Evolutionary conservation across 352 stramenopile genomes (phyloP).

Genomic region (Globisporangium spiculum): DNA sequence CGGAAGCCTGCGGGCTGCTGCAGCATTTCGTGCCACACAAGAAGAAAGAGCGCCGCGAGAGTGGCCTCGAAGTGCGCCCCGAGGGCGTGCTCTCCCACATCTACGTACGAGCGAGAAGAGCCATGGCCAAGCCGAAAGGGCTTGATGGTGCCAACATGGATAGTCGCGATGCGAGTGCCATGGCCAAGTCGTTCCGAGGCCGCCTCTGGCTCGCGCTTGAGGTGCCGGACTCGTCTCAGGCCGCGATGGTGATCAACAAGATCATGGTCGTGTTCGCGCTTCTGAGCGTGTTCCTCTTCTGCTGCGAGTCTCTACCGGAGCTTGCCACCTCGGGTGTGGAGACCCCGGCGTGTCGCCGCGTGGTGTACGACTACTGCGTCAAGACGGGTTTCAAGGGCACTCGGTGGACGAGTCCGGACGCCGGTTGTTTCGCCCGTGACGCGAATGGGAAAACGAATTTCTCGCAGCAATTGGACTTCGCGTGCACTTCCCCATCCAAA

Average conservation of each 20-base stretch:
- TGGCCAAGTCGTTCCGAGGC: conserved; percentile 32
- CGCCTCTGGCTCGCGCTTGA: conserved; percentile 60
- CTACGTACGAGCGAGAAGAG: conserved; percentile 32
- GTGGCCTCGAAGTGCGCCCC: background rate
- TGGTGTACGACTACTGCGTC: conserved; percentile 55
- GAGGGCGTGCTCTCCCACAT: conserved; percentile 47
- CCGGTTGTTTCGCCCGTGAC: conserved; percentile 47
- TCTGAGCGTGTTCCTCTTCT: conserved; percentile 70
- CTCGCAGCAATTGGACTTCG: conserved; percentile 36
- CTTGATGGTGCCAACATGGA: background rate
- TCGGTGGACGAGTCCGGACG: conserved; percentile 20
- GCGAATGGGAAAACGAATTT: conserved; percentile 32
- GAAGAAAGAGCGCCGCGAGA: conserved; percentile 16
- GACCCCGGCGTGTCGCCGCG: conserved; percentile 36
- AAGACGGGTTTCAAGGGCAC: conserved; percentile 23
- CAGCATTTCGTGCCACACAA: conserved; percentile 60
- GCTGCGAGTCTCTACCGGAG: conserved; percentile 66
- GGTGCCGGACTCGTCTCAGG: conserved; percentile 52
- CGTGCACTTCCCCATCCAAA: conserved; percentile 23
- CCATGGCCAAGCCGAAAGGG: conserved; percentile 8
- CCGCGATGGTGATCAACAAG: conserved; percentile 49
- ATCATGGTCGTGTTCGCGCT: conserved; percentile 53
- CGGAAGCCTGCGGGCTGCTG: conserved; percentile 34
- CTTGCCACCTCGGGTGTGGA: conserved; percentile 44
- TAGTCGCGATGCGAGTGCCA: conserved; percentile 3